Conservation (phyloP, 495 filamentous ascomycete species). For the Saxophila tyrrhenica region DNA sequence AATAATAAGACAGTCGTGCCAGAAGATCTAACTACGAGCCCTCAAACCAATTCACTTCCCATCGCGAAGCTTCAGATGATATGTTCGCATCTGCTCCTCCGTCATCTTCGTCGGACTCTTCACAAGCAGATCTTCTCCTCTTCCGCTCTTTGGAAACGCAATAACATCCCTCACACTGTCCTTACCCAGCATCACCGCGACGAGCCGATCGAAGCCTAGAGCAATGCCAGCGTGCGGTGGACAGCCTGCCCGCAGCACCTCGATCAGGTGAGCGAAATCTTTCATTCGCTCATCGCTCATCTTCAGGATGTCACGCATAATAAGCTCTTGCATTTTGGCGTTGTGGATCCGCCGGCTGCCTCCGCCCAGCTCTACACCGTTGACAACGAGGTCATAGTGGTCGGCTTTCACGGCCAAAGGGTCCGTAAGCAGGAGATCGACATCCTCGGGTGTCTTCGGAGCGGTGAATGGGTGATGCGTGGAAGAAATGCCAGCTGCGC, state of each 20-base stretch:
- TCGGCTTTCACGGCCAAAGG: slow-evolving; percentile 64
- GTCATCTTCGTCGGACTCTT: slow-evolving; percentile 58
- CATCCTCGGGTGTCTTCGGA: slow-evolving; percentile 58
- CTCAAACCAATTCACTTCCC: no score
- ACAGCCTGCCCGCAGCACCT: slow-evolving; percentile 75
- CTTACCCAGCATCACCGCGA: slow-evolving; percentile 67
- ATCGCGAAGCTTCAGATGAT: slow-evolving; percentile 50
- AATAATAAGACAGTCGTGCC: no score
- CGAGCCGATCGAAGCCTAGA: slow-evolving; percentile 78
- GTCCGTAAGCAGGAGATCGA: slow-evolving; percentile 59
- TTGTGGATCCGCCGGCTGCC: slow-evolving; percentile 89
- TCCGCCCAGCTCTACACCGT: slow-evolving; percentile 88
- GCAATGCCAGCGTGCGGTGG: slow-evolving; percentile 95
- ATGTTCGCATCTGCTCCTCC: slow-evolving; percentile 52
- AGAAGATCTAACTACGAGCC: no score
- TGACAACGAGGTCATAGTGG: slow-evolving; percentile 91
- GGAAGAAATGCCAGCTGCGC: slow-evolving; percentile 64
- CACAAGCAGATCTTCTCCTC: slow-evolving; percentile 73
- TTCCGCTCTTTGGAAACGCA: slow-evolving; percentile 87
- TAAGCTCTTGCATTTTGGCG: slow-evolving; percentile 68
- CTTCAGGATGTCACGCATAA: slow-evolving; percentile 74
- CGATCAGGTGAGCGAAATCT: slow-evolving; percentile 74
- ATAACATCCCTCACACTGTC: slow-evolving; percentile 82
- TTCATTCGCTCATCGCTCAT: slow-evolving; percentile 45
- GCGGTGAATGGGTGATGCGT: slow-evolving; percentile 97